Conservation (phyloP, 768 basidiomycete genomes). For the Cubamyces sp. region DNA sequence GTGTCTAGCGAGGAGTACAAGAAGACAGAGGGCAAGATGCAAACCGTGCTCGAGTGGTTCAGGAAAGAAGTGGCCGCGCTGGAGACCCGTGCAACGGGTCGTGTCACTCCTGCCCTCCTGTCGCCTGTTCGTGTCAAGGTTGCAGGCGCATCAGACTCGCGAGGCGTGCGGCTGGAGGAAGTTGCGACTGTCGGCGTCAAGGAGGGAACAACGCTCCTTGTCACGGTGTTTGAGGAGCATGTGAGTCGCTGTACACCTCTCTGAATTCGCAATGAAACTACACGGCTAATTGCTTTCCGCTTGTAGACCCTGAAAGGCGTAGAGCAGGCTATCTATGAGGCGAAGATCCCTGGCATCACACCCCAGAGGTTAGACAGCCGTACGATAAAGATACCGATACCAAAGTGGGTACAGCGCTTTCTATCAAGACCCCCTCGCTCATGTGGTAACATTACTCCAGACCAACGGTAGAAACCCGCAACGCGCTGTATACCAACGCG, state of each 20-base stretch:
- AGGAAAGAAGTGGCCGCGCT: slow-evolving; percentile 74
- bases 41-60: slow-evolving; percentile 68
- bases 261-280: not conserved
- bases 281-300: slow-evolving; percentile 3
- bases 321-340: slow-evolving; percentile 76
- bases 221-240: slow-evolving; percentile 79
- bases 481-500: slow-evolving; percentile 55
- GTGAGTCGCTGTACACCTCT: slow-evolving; percentile 46
- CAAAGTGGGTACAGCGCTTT: slow-evolving; percentile 54
- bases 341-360: slow-evolving; percentile 70
- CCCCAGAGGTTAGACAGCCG: slow-evolving; percentile 73
- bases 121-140: slow-evolving; percentile 66
- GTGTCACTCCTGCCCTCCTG: slow-evolving; percentile 74
- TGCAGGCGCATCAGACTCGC: slow-evolving; percentile 35
- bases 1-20: slow-evolving; percentile 61
- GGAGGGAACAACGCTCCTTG: slow-evolving; percentile 72
- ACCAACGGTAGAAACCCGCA: slow-evolving; percentile 76
- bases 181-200: slow-evolving; percentile 81
- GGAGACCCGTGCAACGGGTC: slow-evolving; percentile 74
- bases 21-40: slow-evolving; percentile 68
- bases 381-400: slow-evolving; percentile 80
- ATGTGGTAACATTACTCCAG: slow-evolving; percentile 41
- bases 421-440: not conserved
- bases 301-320: slow-evolving; percentile 76
- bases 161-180: slow-evolving; percentile 55